These are phyloP conservation scores for Lactarius trivialis DNA, from an alignment of 768 basidiomycete genomes.

Conservation along the genomic window DNA sequence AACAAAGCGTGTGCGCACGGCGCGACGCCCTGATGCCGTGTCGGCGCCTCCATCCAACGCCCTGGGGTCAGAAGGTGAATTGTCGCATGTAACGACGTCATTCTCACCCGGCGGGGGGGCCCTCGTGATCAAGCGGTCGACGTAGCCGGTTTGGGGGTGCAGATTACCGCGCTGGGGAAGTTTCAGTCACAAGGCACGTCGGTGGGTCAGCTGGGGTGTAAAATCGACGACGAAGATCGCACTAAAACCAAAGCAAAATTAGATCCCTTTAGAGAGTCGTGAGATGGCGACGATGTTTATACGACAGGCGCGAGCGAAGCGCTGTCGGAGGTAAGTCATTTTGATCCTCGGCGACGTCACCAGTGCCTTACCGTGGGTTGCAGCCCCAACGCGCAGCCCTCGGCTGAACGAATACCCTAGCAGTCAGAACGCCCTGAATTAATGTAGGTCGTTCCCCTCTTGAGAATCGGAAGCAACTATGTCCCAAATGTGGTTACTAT, in stretches of 20 bases:
- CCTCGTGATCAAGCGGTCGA: neutral
- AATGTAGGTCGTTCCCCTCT: neutral
- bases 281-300: neutral
- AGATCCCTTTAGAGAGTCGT: neutral
- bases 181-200: neutral
- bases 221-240: neutral
- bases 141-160: neutral
- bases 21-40: neutral
- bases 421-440: neutral
- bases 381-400: neutral
- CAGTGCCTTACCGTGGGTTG: neutral
- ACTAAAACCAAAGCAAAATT: neutral
- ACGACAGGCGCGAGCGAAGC: neutral
- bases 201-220: neutral
- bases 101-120: neutral
- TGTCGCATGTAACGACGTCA: conserved; percentile 11
- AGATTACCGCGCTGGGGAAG: conserved; percentile 1
- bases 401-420: neutral
- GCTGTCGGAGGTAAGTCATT: neutral
- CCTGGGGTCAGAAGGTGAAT: neutral
- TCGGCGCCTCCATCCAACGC: neutral
- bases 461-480: neutral
- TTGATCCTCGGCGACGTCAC: neutral
- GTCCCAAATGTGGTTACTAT: neutral
- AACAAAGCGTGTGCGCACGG: neutral